phyloP scores from a whole-genome alignment of 1,284 basidiomycete species.

The Ustilago bromivora region DNA sequence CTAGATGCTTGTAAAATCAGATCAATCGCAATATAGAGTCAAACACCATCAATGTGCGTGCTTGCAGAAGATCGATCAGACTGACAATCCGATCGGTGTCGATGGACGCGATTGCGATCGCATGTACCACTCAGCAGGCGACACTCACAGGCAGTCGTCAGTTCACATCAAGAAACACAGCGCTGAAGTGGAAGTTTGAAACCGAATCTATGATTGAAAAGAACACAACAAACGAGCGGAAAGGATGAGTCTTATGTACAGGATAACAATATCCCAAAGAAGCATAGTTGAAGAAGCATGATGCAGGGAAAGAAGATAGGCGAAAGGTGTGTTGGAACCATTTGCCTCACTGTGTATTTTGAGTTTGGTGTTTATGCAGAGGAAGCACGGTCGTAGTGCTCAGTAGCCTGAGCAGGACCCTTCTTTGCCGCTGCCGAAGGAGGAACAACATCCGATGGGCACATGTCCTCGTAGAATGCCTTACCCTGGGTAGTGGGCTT shows the following conservation, averaged over 20 bases:
- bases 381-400: conserved; percentile 52
- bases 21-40: conserved; percentile 2
- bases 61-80: not conserved
- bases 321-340: conserved; percentile 15
- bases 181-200: not conserved
- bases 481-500: conserved; percentile 61
- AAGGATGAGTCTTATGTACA: conserved; percentile 12
- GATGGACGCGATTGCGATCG: not conserved
- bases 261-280: not conserved
- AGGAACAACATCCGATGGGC: conserved; percentile 40
- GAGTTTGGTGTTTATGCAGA: conserved; percentile 20
- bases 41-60: not conserved
- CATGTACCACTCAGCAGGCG: no score
- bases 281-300: conserved; percentile 13
- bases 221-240: not conserved
- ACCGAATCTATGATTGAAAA: conserved; percentile 20
- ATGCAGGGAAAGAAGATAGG: not conserved
- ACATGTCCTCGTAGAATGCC: conserved; percentile 64
- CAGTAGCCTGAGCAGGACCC: conserved; percentile 43
- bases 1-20: not conserved
- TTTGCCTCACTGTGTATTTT: conserved; percentile 2
- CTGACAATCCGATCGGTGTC: not conserved
- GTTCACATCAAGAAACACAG: not conserved
- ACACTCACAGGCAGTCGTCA: not conserved
- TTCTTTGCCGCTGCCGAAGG: conserved; percentile 49